Evolutionary conservation across 108 stramenopile genomes (phyloP), one percentile per base, ranked within the genome.

Genomic region (Fistulifera pelliculosa): DNA sequence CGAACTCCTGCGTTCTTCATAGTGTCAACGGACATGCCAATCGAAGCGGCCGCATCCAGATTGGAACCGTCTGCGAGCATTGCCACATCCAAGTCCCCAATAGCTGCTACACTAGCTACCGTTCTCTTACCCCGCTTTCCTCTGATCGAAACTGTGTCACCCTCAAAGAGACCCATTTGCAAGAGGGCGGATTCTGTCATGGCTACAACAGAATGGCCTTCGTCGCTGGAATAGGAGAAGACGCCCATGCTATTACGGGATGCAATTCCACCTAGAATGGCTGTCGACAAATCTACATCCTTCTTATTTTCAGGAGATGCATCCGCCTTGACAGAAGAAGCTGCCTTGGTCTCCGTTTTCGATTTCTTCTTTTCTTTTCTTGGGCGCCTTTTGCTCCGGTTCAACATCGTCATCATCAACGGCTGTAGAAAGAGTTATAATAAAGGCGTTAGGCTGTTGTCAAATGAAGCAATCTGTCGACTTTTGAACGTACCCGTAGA

Each of bases 1-100:
- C 90, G 81, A 10, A 91, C 90, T 25, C 83, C 90, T 25, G 79
- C 74, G 63, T 91, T 91, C 61, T 85, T 87, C 85, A 91, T 87
- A 24, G 82, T 74, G 59, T 91, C 85, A 19, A 23, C 38, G 4
- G 84, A 80, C 80, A 90, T 81, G 14, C 85, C 89, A 41, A 90
- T 70, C 19, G 77, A 56, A 12, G 24, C 47, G 31, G 48, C 52
- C 5, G 64, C 52, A 27, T 70, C 54, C 3, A 6, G 31, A 15
- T 69, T 72, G 28, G 59, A 21, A n/a, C 66, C 61, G 18, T 35
- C 23, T 8, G 64, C 52, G 48, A 90, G 53, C 3, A 80, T 65
- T 11, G 68, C 60, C 19, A 79, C 71, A 47, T 90, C 89, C 1
- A 71, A 38, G 21, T 84, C 77, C 23, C 66, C 59, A 8, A 90